Percentiles rank a stretch among this genome's conserved stretches.
These are phyloP conservation scores for Marsdenia floribunda DNA, from an alignment of 257 asterid genomes.

Conservation along the genomic window DNA sequence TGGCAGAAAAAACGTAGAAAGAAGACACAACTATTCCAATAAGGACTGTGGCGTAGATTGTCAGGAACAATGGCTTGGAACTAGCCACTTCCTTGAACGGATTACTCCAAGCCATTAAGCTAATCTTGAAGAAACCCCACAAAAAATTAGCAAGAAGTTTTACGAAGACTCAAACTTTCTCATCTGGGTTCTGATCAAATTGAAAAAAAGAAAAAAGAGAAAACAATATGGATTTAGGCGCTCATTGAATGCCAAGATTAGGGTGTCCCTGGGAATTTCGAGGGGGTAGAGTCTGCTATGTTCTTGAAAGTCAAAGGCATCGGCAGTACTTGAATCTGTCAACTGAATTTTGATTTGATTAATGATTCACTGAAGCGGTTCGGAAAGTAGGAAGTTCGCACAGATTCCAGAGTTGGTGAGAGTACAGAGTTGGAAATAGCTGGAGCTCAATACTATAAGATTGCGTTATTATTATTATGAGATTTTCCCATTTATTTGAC, in stretches of 20 bases:
- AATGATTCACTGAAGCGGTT: slow-evolving; percentile 1
- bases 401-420: slow-evolving; percentile 1
- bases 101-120: slow-evolving; percentile 27
- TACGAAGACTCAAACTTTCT: neutral
- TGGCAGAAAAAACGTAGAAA: slow-evolving; percentile 77
- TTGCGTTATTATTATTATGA: no score
- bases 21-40: slow-evolving; percentile 71
- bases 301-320: slow-evolving; percentile 13
- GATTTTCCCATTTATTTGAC: no score
- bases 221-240: neutral
- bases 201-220: neutral
- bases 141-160: neutral
- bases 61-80: slow-evolving; percentile 79
- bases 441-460: neutral
- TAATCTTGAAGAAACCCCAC: slow-evolving; percentile 7
- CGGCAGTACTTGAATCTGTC: slow-evolving; percentile 1
- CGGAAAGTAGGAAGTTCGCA: neutral
- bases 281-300: neutral
- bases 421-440: neutral
- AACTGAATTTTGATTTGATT: slow-evolving; percentile 5
- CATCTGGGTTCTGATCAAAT: slow-evolving; percentile 15
- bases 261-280: neutral
- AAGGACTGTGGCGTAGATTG: slow-evolving; percentile 75
- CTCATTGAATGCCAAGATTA: neutral
- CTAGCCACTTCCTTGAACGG: slow-evolving; percentile 60